These are phyloP conservation scores for Staphylotrichum longicolle DNA, from an alignment of 495 filamentous ascomycete genomes.

Conservation along the genomic window DNA sequence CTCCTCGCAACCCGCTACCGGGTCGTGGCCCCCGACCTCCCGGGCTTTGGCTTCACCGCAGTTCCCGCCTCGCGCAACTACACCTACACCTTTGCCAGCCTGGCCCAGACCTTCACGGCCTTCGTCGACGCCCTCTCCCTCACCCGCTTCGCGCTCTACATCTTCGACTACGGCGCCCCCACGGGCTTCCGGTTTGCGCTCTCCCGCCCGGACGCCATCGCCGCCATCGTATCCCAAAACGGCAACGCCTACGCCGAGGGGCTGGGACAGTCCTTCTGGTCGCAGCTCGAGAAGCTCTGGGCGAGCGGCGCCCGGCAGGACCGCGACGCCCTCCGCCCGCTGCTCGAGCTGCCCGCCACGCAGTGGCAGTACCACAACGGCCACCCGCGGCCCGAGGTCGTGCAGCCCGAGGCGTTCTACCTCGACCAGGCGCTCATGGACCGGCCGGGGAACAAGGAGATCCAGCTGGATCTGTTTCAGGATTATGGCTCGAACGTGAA, in stretches of 20 bases:
- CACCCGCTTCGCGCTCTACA: slow-evolving; percentile 53
- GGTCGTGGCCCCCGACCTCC: slow-evolving; percentile 61
- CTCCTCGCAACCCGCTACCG: slow-evolving; percentile 52
- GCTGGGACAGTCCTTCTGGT: slow-evolving; percentile 55
- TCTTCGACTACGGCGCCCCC: slow-evolving; percentile 68
- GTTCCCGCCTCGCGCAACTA: slow-evolving; percentile 46
- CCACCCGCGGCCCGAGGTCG: slow-evolving; percentile 32
- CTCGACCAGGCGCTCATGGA: slow-evolving; percentile 55
- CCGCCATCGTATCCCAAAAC: slow-evolving; percentile 59
- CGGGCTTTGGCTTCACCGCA: slow-evolving; percentile 60
- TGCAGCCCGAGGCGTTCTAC: slow-evolving; percentile 52
- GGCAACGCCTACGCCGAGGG: slow-evolving; percentile 65
- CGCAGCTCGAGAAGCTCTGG: slow-evolving; percentile 50
- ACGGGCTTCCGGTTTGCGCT: slow-evolving; percentile 55
- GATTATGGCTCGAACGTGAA: slow-evolving; percentile 57
- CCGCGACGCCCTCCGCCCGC: slow-evolving; percentile 38
- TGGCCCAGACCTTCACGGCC: slow-evolving; percentile 47
- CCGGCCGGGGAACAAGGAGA: slow-evolving; percentile 51
- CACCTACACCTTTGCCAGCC: slow-evolving; percentile 50
- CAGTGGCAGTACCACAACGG: slow-evolving; percentile 57
- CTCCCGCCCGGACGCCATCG: slow-evolving; percentile 44
- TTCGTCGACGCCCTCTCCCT: slow-evolving; percentile 50
- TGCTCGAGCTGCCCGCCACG: slow-evolving; percentile 49
- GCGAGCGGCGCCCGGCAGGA: slow-evolving; percentile 36
- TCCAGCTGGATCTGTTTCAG: slow-evolving; percentile 58